Base-by-base conservation (phyloP, 306 rosid species). In the Heteromeles arbutifolia region DNA sequence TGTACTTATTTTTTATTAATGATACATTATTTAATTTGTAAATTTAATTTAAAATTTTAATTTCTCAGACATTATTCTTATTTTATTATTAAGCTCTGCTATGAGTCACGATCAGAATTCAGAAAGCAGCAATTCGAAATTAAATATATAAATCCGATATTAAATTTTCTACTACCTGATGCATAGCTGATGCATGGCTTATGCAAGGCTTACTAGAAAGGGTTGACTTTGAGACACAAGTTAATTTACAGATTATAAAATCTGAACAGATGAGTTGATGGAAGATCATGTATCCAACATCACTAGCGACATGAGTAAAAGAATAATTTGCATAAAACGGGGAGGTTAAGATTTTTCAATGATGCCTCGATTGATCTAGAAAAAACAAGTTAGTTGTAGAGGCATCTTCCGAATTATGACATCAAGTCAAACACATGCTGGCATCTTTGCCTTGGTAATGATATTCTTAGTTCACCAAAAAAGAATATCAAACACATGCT, bases 151-250 rank as follows among this genome's bases (percentile, higher is more conserved):
- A 57, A 31, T 39, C 5, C 57, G 34, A 37, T 12, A 3, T n/a
- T 0, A 12, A 34, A 28, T 56, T 72, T 72, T 57, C 3, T 15
- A 22, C 37, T 7, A 52, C 3, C 32, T 62, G 44, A 64, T 31
- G 68, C 43, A 64, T 64, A 43, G 43, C 21, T 62, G 68, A 64
- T 31, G 68, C 32, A 59, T 59, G 65, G 32, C 24, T 13, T 57
- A 50, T 7, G 68, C 26, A 75, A 65, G 32, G 58, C 72, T 43
- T 77, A 53, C 82, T 70, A 71, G 11, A 78, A 76, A 69, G 80
- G 80, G 87, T 88, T 88, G 90, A 88, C 91, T 79, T 28, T 54
- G 8, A 22, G 39, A 18, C 19, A 53, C 21, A 18, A 24, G 15
- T 29, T 29, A 7, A 26, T 29, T 26, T 61, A 13, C 5, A 6